Conservation (phyloP, 2,329 filamentous ascomycete genomes). For the Colletotrichum neosansevieriae region DNA sequence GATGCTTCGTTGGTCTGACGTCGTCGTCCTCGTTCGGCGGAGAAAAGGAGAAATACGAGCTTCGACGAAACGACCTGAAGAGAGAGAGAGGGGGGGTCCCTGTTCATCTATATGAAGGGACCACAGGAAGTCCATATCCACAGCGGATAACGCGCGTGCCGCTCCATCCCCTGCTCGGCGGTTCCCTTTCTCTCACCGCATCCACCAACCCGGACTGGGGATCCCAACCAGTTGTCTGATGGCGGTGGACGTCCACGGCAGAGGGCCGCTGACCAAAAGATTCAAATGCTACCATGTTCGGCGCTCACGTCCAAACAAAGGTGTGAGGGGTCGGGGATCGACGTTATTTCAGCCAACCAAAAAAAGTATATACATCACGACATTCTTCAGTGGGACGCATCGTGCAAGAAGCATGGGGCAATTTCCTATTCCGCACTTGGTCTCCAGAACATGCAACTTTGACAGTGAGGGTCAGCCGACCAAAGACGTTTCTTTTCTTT, state of each 20-base stretch:
- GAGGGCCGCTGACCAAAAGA: not conserved
- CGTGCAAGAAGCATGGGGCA: not conserved
- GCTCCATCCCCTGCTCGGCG: not conserved
- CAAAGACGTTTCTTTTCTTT: not conserved
- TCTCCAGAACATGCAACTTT: slow-evolving; percentile 10
- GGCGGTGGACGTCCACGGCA: not conserved
- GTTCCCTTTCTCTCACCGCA: slow-evolving; percentile 27
- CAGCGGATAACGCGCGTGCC: slow-evolving; percentile 28
- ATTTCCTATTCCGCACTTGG: not conserved
- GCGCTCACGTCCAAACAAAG: slow-evolving; percentile 6
- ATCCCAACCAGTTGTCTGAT: too few species aligned
- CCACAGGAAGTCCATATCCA: slow-evolving; percentile 3
- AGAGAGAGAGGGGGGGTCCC: slow-evolving; percentile 9
- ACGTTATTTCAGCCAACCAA: slow-evolving; percentile 7
- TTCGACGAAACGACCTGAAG: not conserved
- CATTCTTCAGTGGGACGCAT: slow-evolving; percentile 17
- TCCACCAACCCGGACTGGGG: slow-evolving; percentile 9
- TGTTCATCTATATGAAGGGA: slow-evolving; percentile 22
- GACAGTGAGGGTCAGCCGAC: not conserved
- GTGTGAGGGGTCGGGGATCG: slow-evolving; percentile 1
- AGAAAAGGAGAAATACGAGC: not conserved
- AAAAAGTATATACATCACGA: not conserved
- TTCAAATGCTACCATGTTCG: slow-evolving; percentile 20
- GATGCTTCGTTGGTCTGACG: not conserved
- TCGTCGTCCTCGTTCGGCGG: not conserved